phyloP scores from a whole-genome alignment of 164 flowering plant species.

The Stephania cephalantha region DNA sequence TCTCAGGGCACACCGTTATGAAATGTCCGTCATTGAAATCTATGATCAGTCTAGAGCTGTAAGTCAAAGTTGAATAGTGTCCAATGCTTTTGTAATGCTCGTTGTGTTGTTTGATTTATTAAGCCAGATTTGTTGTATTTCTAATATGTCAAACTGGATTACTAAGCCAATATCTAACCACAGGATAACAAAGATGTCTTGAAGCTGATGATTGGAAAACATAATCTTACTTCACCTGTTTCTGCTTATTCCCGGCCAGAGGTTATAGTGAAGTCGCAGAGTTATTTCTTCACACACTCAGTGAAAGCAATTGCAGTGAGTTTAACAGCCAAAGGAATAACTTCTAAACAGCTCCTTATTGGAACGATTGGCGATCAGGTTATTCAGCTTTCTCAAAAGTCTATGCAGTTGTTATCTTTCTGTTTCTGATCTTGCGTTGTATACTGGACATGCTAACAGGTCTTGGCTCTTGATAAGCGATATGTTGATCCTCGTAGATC shows the following conservation, averaged over 20 bases:
- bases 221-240: constrained; percentile 82
- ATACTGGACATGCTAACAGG: constrained; percentile 30
- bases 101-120: neutral
- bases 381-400: neutral
- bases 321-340: constrained; percentile 90
- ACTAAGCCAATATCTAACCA: constrained; percentile 4
- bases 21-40: constrained; percentile 94
- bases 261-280: constrained; percentile 71
- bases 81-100: constrained; percentile 4
- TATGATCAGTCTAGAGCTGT: constrained; percentile 99
- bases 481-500: constrained; percentile 86
- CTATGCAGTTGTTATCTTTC: neutral
- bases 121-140: neutral
- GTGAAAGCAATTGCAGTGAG: constrained; percentile 84
- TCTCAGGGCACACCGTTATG: constrained; percentile 94
- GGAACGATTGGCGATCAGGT: constrained; percentile 99
- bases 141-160: neutral
- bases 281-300: constrained; percentile 84
- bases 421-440: neutral
- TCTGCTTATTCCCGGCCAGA: constrained; percentile 91
- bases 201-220: constrained; percentile 91
- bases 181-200: constrained; percentile 91
- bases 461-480: constrained; percentile 92
- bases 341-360: constrained; percentile 92
- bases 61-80: constrained; percentile 17